These are phyloP conservation scores for Fusarium temperatum DNA, from an alignment of 2,329 filamentous ascomycete species.

Conservation along the genomic window DNA sequence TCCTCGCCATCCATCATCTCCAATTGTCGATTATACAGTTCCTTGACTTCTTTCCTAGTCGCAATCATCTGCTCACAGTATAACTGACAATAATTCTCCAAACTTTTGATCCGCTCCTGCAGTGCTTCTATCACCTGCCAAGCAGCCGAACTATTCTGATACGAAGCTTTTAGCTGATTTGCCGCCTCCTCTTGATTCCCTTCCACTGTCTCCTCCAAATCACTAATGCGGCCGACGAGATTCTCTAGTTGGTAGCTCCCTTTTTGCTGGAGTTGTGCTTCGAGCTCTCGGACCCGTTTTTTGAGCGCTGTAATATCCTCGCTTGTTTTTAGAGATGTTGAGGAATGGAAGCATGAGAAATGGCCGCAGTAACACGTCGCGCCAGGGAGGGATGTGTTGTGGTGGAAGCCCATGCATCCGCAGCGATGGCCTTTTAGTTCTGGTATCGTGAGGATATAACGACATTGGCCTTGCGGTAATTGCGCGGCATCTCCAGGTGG, in stretches of 20 bases:
- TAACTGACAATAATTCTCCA: neutral
- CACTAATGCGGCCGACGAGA: neutral
- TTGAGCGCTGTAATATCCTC: neutral
- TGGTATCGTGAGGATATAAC: conserved; percentile 18
- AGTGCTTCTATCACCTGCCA: conserved; percentile 10
- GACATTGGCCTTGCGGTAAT: conserved; percentile 16
- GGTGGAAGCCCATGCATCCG: conserved; percentile 21
- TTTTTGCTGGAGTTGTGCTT: neutral
- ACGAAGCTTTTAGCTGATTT: neutral
- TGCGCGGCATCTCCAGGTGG: conserved; percentile 2
- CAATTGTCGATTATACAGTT: conserved; percentile 10
- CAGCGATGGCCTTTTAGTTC: conserved; percentile 16
- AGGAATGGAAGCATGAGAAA: conserved; percentile 21
- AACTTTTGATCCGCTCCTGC: neutral
- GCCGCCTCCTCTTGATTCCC: conserved; percentile 1
- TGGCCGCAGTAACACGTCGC: conserved; percentile 17
- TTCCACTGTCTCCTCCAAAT: conserved; percentile 6
- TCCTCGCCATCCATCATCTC: conserved; percentile 23
- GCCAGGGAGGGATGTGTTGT: conserved; percentile 4
- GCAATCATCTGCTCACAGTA: conserved; percentile 4
- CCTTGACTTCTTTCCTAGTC: neutral
- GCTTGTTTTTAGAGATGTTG: neutral
- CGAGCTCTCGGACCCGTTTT: neutral
- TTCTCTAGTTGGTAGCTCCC: conserved; percentile 10
- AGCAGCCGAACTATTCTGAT: conserved; percentile 16